Evolutionary conservation across 495 filamentous ascomycete genomes (phyloP), one percentile per base, ranked within the genome.

Genomic region (Delitschia confertaspora): DNA sequence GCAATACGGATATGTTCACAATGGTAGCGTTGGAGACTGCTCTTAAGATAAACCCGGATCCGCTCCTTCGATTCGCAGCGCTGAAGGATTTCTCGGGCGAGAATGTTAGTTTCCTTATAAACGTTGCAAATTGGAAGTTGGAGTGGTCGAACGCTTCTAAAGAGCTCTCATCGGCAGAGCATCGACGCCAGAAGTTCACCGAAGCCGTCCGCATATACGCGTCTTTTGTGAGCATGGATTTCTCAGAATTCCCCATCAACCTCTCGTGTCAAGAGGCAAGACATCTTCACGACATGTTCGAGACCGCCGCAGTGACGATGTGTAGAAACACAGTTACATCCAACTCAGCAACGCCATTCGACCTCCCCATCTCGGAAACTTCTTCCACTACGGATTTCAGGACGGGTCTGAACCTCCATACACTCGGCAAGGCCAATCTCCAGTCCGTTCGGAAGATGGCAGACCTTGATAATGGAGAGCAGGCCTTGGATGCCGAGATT

Each of bases 51-150:
- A 74, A 77, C 59, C 68, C 74, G 2, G 61, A 64, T 4, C 69
- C 70, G 2, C 67, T 83, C 0, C 72, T 73, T 25, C 52, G 70
- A 24, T 83, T 79, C 60, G 74, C 78, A 3, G 75, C 78, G 5
- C 65, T 69, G 5, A 64, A 69, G 42, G 78, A 82, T 42, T 79
- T 82, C 56, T 79, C 76, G 13, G 78, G 74, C 22, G 79, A 82
- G 57, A 83, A 82, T 61, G 74, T 83, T 35, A 69, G 74, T 45
- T 83, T 83, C 65, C 68, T 82, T 1, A 75, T 67, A 20, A 60
- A 66, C 42, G 66, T 80, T 17, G 57, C 70, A 11, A 66, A 72
- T 22, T 83, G 76, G 74, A 76, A 72, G 50, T 37, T 38, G 32
- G 36, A 44, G 14, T 70, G 67, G 62, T 36, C 33, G 4, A 18